Evolutionary conservation across 2,329 filamentous ascomycete genomes (phyloP).

Genomic region (Stagonosporopsis rhizophila): DNA sequence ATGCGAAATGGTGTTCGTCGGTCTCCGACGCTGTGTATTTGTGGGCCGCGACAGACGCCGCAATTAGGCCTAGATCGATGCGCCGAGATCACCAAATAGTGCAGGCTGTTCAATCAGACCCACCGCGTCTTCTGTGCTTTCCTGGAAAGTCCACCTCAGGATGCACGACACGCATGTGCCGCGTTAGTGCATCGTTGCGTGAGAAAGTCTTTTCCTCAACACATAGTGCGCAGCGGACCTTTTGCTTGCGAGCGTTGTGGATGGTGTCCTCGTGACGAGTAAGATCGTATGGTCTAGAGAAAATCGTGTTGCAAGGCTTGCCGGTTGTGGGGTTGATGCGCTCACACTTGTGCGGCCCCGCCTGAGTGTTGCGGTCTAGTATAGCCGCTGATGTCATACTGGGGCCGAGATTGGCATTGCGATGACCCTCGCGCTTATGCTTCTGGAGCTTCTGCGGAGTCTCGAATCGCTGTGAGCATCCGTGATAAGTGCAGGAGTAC

Average conservation of each 20-base stretch:
- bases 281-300: slow-evolving; percentile 94
- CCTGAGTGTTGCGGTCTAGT: slow-evolving; percentile 78
- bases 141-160: slow-evolving; percentile 86
- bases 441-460: slow-evolving; percentile 86
- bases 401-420: slow-evolving; percentile 55
- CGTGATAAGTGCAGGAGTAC: slow-evolving; percentile 95
- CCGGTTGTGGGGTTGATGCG: slow-evolving; percentile 93
- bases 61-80: neutral
- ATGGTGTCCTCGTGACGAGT: slow-evolving; percentile 98
- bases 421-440: slow-evolving; percentile 93
- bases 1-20: neutral
- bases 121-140: slow-evolving; percentile 59
- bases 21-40: neutral
- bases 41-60: neutral
- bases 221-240: slow-evolving; percentile 91
- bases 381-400: slow-evolving; percentile 63
- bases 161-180: slow-evolving; percentile 93
- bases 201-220: slow-evolving; percentile 98
- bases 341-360: slow-evolving; percentile 91
- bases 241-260: slow-evolving; percentile 92
- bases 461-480: slow-evolving; percentile 87
- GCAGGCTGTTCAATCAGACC: slow-evolving; percentile 38
- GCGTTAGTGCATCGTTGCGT: slow-evolving; percentile 88
- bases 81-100: slow-evolving; percentile 1
- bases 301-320: slow-evolving; percentile 92